phyloP scores from a whole-genome alignment of 2,329 filamentous ascomycete genomes.

The Orbilia blumenaviensis region DNA sequence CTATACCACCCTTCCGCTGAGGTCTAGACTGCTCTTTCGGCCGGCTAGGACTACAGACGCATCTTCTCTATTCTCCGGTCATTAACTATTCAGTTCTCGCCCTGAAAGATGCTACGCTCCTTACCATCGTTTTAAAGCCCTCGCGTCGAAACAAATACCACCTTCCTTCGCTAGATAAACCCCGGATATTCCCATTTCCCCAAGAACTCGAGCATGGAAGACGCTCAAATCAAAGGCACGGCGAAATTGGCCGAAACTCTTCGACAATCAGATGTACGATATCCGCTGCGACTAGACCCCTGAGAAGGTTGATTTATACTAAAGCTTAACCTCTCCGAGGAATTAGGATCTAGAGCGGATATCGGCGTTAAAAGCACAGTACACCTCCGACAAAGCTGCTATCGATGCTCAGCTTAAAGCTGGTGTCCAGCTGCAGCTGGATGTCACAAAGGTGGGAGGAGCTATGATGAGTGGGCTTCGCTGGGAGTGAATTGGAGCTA shows the following conservation, averaged over 20 bases:
- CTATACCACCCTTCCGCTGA: neutral
- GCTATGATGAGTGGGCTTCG: neutral
- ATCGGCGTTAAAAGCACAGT: slow-evolving; percentile 85
- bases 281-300: neutral
- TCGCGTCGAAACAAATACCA: neutral
- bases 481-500: slow-evolving; percentile 23
- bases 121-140: slow-evolving; percentile 12
- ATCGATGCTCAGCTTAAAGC: slow-evolving; percentile 89
- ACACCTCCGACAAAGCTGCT: slow-evolving; percentile 89
- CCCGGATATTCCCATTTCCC: neutral
- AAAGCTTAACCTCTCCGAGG: neutral
- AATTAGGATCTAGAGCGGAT: slow-evolving; percentile 88
- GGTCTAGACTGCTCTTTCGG: slow-evolving; percentile 9
- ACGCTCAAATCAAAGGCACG: slow-evolving; percentile 67
- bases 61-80: neutral
- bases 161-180: neutral
- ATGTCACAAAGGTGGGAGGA: slow-evolving; percentile 73
- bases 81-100: neutral
- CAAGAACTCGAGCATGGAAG: slow-evolving; percentile 67
- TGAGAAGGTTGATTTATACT: neutral
- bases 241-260: slow-evolving; percentile 91
- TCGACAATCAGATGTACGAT: slow-evolving; percentile 78
- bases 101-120: slow-evolving; percentile 36
- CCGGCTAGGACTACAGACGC: slow-evolving; percentile 16
- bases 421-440: slow-evolving; percentile 89